Evolutionary conservation across 805 yeast species (phyloP), one percentile per base, ranked within the genome.

Genomic region (Candida palmyrensis): DNA sequence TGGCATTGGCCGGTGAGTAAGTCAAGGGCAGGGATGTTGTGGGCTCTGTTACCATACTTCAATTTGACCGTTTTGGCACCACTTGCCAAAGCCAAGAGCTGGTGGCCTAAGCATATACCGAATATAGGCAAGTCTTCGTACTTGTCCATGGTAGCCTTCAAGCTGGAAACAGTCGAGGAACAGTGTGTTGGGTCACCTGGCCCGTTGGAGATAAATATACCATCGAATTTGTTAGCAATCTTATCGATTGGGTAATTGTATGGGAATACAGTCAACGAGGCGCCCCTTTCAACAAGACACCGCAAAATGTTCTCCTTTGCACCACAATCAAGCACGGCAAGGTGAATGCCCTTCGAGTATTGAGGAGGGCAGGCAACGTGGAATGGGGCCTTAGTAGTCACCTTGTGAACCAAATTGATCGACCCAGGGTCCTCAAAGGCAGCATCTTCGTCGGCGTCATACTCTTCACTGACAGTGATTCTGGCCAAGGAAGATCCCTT

Each of bases 11-110:
- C 97, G 20, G 95, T 83, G 34, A 79, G 68, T 49, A 89, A 61
- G 58, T 90, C 96, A 56, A 89, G 73, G 10, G 96, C 94, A 37
- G 99, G 98, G 43, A 94, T 94, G 60, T 92, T 92, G 67, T 94
- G 98, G 18, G 97, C 99, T 66, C 98, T 82, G 74, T 92, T 92
- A 66, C 99, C 99, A 58, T 89, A 92, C 63, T 87, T 89, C 74
- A 92, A 72, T 66, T 94, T 92, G 52, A 82, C 58, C 30, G 98
- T 92, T 53, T 79, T 79, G 20, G 95, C 97, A 37, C 97, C 98
- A 11, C 88, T 74, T 10, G 98, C 98, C 42, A 90, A 73, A 7
- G 97, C 96, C 45, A 92, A 73, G 49, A 92, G 73, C 68, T 94
- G 99, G 66, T 92, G 98, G 27, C 99, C 99, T 47, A 92, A 70